Percentiles rank a stretch among this genome's conserved stretches.
These are phyloP conservation scores for Candida piceae DNA, from an alignment of 805 yeast species.

Conservation along the genomic window DNA sequence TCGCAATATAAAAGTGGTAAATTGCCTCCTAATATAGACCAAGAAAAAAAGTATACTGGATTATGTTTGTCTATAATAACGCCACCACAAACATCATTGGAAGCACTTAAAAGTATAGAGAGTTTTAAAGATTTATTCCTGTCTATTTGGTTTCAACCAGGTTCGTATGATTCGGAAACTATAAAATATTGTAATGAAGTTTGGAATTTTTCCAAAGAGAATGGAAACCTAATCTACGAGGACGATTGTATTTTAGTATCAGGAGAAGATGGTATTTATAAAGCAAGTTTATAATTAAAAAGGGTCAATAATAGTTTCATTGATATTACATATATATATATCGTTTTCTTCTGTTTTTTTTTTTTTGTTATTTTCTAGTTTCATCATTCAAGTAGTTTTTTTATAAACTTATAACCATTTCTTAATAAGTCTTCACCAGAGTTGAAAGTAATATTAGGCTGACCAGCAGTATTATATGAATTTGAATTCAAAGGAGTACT, in stretches of 20 bases:
- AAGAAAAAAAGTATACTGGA: slow-evolving; percentile 29
- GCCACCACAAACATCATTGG: slow-evolving; percentile 59
- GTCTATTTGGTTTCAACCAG: slow-evolving; percentile 83
- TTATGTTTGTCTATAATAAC: slow-evolving; percentile 66
- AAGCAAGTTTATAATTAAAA: no score
- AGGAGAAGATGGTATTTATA: slow-evolving; percentile 46
- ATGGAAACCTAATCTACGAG: slow-evolving; percentile 34
- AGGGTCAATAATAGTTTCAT: no score
- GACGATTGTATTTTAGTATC: slow-evolving; percentile 69
- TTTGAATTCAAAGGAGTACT: slow-evolving; percentile 4
- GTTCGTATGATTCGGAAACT: slow-evolving; percentile 54
- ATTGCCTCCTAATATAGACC: background rate
- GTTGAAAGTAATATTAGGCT: slow-evolving; percentile 10
- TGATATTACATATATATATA: background rate
- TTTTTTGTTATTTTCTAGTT: no score
- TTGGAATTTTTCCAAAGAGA: slow-evolving; percentile 26
- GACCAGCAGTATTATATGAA: slow-evolving; percentile 1
- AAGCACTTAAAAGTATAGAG: slow-evolving; percentile 35
- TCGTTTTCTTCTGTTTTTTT: background rate
- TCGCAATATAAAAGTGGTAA: no score
- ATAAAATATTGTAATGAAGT: slow-evolving; percentile 31
- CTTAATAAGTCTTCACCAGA: slow-evolving; percentile 29
- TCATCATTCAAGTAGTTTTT: slow-evolving; percentile 29
- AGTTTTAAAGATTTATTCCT: slow-evolving; percentile 32
- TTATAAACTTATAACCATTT: slow-evolving; percentile 35